These are phyloP conservation scores for Conoideocrella luteorostrata DNA, from an alignment of 2,329 filamentous ascomycete genomes.

Conservation along the genomic window DNA sequence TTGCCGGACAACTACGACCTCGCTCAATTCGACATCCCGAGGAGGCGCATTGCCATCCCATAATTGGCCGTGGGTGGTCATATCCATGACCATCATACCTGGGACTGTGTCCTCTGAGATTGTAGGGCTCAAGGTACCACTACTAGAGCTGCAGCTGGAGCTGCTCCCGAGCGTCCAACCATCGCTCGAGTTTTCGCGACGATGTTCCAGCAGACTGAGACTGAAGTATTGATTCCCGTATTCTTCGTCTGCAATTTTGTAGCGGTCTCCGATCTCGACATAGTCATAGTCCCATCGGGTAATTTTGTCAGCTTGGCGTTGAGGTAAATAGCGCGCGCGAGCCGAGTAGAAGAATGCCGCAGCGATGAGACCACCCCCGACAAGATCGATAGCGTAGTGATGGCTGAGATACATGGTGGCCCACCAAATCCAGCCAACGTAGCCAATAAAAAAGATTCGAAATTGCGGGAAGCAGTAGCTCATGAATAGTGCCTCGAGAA, in stretches of 20 bases:
- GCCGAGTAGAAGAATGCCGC: slow-evolving; percentile 76
- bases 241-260: slow-evolving; percentile 38
- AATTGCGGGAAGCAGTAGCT: slow-evolving; percentile 83
- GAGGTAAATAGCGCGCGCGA: slow-evolving; percentile 73
- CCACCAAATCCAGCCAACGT: slow-evolving; percentile 95
- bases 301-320: slow-evolving; percentile 74
- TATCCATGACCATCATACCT: slow-evolving; percentile 27
- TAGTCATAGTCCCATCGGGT: slow-evolving; percentile 96
- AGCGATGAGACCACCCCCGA: slow-evolving; percentile 75
- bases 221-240: slow-evolving; percentile 40
- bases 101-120: slow-evolving; percentile 37
- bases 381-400: slow-evolving; percentile 91
- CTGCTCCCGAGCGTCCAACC: slow-evolving; percentile 88
- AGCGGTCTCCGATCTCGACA: slow-evolving; percentile 70
- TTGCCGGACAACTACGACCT: slow-evolving; percentile 38
- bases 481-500: slow-evolving; percentile 87
- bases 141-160: slow-evolving; percentile 52
- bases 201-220: slow-evolving; percentile 38
- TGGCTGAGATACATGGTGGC: slow-evolving; percentile 97
- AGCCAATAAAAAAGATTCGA: slow-evolving; percentile 71
- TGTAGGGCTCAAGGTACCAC: slow-evolving; percentile 43
- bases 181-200: slow-evolving; percentile 57
- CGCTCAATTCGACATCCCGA: slow-evolving; percentile 38
- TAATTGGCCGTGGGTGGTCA: slow-evolving; percentile 29
- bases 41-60: slow-evolving; percentile 32